phyloP scores from a whole-genome alignment of 108 stramenopile genomes.

The Schizochytrium sp. region DNA sequence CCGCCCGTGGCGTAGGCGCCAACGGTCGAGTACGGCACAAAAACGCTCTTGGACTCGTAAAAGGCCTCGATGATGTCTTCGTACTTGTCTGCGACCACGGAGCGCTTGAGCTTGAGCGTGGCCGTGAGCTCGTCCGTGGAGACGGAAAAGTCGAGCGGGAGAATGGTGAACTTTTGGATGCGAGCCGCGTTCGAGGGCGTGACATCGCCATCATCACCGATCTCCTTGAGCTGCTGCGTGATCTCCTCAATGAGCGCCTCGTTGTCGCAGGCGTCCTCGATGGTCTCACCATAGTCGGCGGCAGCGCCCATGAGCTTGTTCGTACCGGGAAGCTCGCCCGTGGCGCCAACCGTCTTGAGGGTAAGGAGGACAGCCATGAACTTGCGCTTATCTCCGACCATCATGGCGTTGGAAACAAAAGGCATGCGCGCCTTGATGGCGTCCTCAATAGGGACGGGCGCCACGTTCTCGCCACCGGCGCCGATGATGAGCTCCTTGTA shows the following conservation, averaged over 20 bases:
- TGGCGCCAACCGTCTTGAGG: slow-evolving; percentile 30
- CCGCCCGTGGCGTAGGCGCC: neutral
- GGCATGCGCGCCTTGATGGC: slow-evolving; percentile 44
- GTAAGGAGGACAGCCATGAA: slow-evolving; percentile 42
- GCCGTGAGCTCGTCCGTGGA: slow-evolving; percentile 67
- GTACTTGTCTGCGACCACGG: slow-evolving; percentile 56
- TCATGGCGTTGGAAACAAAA: slow-evolving; percentile 44
- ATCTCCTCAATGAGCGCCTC: slow-evolving; percentile 17
- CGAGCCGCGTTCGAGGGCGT: slow-evolving; percentile 60
- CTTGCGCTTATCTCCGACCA: slow-evolving; percentile 51
- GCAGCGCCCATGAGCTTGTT: neutral
- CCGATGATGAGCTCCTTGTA: slow-evolving; percentile 44
- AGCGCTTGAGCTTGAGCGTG: slow-evolving; percentile 67
- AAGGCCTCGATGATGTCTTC: slow-evolving; percentile 35
- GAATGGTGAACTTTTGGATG: slow-evolving; percentile 50
- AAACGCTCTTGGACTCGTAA: slow-evolving; percentile 24
- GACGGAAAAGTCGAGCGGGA: slow-evolving; percentile 54
- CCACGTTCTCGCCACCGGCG: slow-evolving; percentile 49
- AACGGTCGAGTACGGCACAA: neutral
- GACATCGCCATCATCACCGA: neutral
- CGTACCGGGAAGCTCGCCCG: neutral
- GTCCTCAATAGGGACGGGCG: slow-evolving; percentile 53
- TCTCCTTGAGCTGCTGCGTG: slow-evolving; percentile 19
- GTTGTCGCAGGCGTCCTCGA: slow-evolving; percentile 9
- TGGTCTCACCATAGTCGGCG: neutral